Conservation (phyloP, 2,329 filamentous ascomycete species). For the Cadophora sp. region DNA sequence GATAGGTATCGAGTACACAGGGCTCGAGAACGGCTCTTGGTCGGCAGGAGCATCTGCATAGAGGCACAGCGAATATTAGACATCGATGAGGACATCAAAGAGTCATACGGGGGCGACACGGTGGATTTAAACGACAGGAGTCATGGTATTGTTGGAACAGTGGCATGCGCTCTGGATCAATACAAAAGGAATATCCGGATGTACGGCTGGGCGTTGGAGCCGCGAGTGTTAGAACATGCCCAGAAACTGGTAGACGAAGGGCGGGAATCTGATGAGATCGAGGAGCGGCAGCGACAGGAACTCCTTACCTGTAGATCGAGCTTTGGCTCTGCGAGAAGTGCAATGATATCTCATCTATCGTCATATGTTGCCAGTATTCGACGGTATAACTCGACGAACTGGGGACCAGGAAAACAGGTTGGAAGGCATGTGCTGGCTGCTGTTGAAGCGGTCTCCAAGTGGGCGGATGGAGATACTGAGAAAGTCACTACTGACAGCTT, state of each 20-base stretch:
- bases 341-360: background rate
- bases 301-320: background rate
- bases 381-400: background rate
- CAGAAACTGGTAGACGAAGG: background rate
- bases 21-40: background rate
- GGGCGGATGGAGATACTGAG: background rate
- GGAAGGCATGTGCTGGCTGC: background rate
- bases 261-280: slow-evolving; percentile 2
- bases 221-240: background rate
- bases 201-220: background rate
- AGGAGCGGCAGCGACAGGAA: background rate
- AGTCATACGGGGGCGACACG: background rate
- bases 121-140: background rate
- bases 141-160: background rate
- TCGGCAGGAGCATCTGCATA: background rate
- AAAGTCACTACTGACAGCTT: background rate
- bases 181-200: background rate
- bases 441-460: background rate
- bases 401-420: too few species aligned
- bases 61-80: slow-evolving; percentile 4
- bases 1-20: background rate
- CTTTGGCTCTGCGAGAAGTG: background rate
- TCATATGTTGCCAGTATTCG: background rate
- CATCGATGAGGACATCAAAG: slow-evolving; percentile 3
- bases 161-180: background rate